Evolutionary conservation across 2,329 filamentous ascomycete species (phyloP).

Genomic region (Aspergillus carbonarius): DNA sequence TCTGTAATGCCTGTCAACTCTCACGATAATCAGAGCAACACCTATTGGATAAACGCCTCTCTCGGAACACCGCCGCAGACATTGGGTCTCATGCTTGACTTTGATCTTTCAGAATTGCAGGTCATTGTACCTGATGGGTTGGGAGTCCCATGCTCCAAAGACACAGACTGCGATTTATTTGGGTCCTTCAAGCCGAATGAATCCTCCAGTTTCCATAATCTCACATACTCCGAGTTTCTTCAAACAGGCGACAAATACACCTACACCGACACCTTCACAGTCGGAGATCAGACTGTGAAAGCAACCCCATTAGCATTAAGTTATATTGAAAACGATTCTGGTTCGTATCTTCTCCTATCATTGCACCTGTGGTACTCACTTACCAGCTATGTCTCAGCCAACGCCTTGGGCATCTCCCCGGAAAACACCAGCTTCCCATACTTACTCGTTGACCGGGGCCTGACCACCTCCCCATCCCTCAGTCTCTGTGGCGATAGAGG

Average conservation of each 20-base stretch:
- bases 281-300: too few relatives aligned
- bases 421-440: conserved; percentile 6
- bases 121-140: not conserved
- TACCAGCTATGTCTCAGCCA: not conserved
- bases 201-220: conserved; percentile 1
- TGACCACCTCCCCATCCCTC: conserved; percentile 6
- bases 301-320: too few relatives aligned
- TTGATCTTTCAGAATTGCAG: not conserved
- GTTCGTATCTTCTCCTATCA: too few relatives aligned
- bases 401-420: conserved; percentile 1
- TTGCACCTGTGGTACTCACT: not conserved
- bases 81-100: not conserved
- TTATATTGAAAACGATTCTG: too few relatives aligned
- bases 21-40: not conserved
- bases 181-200: not conserved
- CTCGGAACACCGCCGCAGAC: conserved; percentile 6
- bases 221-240: not conserved
- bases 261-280: not conserved
- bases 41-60: conserved; percentile 5
- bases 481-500: conserved; percentile 1
- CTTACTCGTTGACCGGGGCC: conserved; percentile 1
- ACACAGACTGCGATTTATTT: not conserved
- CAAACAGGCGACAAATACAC: not conserved
- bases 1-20: not conserved
- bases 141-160: not conserved